These are phyloP conservation scores for Eucalyptus victrix DNA, from an alignment of 345 rosid genomes.

Conservation along the genomic window DNA sequence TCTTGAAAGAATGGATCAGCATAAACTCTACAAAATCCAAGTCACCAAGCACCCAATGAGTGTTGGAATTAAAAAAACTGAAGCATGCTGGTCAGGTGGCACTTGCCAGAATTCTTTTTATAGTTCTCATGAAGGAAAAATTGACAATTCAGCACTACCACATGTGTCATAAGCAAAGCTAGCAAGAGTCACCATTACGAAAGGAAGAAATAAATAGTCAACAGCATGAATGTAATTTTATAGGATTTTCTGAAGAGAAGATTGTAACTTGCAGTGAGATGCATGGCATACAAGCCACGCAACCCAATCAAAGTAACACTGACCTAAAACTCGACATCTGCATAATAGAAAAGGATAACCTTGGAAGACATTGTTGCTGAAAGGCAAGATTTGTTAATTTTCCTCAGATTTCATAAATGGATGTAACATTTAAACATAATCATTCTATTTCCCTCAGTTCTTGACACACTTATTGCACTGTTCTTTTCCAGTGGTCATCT, in stretches of 20 bases:
- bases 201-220: not conserved
- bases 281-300: not conserved
- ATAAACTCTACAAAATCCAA: not conserved
- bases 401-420: not conserved
- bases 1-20: not conserved
- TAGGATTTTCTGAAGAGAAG: not conserved
- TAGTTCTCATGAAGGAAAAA: not conserved
- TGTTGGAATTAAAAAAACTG: not conserved
- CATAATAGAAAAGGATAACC: not conserved
- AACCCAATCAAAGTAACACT: not conserved
- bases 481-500: not conserved
- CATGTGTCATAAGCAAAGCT: not conserved
- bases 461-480: not conserved
- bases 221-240: not conserved
- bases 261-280: not conserved
- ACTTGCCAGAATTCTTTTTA: not conserved
- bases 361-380: not conserved
- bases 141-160: not conserved
- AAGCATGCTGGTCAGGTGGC: not conserved
- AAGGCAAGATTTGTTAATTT: not conserved
- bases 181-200: not conserved
- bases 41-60: not conserved
- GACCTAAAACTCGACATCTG: not conserved
- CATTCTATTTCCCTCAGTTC: not conserved
- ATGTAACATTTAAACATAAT: not conserved